Percentiles rank a stretch among this genome's conserved stretches.
Evolutionary conservation across 441 rosid species (phyloP).

Genomic region (Syzygium syzygioides): DNA sequence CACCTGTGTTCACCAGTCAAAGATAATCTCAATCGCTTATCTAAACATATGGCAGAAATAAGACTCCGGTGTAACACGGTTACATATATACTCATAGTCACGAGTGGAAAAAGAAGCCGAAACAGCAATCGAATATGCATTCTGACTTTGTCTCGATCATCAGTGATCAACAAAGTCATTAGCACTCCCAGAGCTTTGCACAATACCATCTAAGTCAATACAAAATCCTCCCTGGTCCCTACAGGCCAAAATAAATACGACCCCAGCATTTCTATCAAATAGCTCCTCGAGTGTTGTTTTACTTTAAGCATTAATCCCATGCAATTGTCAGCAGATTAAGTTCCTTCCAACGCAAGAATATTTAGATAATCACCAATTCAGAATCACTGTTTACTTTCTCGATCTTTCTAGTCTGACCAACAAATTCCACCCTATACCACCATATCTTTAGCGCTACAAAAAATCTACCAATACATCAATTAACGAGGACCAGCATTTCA

Average conservation of each 20-base stretch:
- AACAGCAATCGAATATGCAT: background rate
- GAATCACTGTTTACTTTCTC: background rate
- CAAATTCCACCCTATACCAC: background rate
- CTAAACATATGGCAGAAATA: background rate
- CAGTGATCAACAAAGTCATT: background rate
- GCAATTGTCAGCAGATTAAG: background rate
- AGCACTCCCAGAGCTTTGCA: background rate
- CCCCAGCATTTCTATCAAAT: background rate
- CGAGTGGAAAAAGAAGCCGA: background rate
- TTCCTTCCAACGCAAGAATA: background rate
- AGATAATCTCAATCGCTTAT: background rate
- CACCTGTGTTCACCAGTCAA: background rate
- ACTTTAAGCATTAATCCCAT: background rate
- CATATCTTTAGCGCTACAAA: background rate
- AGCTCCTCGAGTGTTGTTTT: background rate
- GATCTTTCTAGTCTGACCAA: background rate
- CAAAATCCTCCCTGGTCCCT: background rate
- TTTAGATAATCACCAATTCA: background rate
- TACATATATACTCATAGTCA: background rate
- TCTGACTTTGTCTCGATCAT: background rate
- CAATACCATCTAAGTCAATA: background rate
- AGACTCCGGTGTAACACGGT: background rate
- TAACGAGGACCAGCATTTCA: rapidly evolving
- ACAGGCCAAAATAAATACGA: background rate
- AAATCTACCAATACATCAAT: background rate